phyloP scores from a whole-genome alignment of 108 stramenopile species.

The Cyclostephanos invisitatus region DNA sequence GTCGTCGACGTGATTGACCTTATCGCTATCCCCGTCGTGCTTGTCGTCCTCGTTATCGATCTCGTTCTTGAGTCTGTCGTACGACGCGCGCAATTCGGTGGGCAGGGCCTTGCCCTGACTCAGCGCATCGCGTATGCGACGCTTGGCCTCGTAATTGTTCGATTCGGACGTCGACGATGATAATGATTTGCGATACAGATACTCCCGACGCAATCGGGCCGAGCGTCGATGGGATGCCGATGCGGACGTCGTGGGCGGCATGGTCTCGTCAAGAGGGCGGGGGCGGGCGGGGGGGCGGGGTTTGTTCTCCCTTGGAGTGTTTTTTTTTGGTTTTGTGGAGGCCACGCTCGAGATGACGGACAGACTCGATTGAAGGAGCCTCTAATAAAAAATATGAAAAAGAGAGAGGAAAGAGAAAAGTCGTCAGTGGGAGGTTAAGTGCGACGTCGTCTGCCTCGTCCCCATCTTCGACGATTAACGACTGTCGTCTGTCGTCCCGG shows the following conservation, averaged over 20 bases:
- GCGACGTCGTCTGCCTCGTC: no score
- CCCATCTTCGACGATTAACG: no score
- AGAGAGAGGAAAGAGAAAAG: no score
- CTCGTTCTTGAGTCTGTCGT: conserved; percentile 68
- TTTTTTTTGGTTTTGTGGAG: no score
- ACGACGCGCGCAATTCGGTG: conserved; percentile 88
- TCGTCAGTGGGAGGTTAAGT: no score
- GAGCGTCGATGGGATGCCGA: conserved; percentile 88
- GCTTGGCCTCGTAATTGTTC: conserved; percentile 88
- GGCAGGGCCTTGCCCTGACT: conserved; percentile 91
- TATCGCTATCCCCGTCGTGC: conserved; percentile 45
- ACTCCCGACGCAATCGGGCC: conserved; percentile 97
- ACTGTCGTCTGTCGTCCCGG: no score
- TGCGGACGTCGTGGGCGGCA: conserved; percentile 50
- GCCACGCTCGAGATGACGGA: no score
- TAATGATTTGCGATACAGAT: conserved; percentile 92
- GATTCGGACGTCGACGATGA: conserved; percentile 68
- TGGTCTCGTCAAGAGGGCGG: no score
- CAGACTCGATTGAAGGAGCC: no score
- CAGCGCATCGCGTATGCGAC: conserved; percentile 82
- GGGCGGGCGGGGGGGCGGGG: no score
- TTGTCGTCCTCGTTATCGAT: conserved; percentile 85
- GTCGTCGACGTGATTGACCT: conserved; percentile 85
- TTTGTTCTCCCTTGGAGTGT: no score
- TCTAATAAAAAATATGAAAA: no score